Evolutionary conservation across 1,284 basidiomycete species (phyloP), one percentile per base, ranked within the genome.

Genomic region (Pyrrhoderma noxium): DNA sequence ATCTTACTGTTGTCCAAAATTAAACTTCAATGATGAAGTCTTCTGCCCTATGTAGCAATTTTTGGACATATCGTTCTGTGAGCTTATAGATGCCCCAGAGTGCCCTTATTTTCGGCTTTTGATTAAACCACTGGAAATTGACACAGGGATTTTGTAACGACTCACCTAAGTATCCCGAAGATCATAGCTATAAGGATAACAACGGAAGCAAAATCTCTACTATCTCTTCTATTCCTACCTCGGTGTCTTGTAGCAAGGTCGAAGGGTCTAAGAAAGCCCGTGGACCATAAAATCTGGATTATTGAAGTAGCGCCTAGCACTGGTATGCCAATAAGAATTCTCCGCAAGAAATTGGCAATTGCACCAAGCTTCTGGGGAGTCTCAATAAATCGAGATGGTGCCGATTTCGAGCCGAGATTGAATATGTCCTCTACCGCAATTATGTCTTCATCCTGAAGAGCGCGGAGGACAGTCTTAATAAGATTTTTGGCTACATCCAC

Each of bases 1-100:
- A 31, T 31, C 27, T 31, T 11, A 11, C 27, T 31, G 27, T 11
- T 31, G 5, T 31, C 27, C 27, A 9, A 35, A 18, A 55, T 27
- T 47, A 74, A 31, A 89, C 87, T 65, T 90, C 87, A 39, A 89
- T 68, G 52, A 90, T 89, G 1, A 80, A 80, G 63, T 86, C 82
- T 62, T 90, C 86, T 3, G 85, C 84, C 35, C 82, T 77, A 5
- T 79, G 66, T 16, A 90, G 69, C n/a, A 84, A 49, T 18, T 77
- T 73, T 61, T 80, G 76, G 1, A 82, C 76, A 37, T 76, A 60
- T 40, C 62, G 68, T 60, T 84, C 74, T 1, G 85, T 89, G 27
- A 81, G 61, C 49, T 70, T 65, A 62, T 88, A 90, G 3, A 89
- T 80, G 53, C 82, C 74, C 61, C 75, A 76, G 25, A 89, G 60